Conservation (phyloP, 2,329 filamentous ascomycete species). For the Madurella mycetomatis region DNA sequence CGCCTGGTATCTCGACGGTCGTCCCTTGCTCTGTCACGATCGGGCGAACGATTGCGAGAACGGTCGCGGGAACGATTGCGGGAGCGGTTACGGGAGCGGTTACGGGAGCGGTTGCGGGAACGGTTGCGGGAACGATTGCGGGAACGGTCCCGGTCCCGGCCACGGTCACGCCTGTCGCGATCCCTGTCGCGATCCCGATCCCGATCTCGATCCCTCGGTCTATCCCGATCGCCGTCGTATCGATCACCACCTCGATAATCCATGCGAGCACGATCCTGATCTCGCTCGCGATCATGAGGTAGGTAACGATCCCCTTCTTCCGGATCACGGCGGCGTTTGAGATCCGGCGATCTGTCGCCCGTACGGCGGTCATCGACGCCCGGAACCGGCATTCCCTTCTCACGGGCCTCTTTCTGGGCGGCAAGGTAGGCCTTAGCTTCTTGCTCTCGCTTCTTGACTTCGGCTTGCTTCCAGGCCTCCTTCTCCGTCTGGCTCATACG, state of each 20-base stretch:
- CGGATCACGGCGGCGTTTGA: constrained; percentile 36
- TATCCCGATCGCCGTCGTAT: constrained; percentile 19
- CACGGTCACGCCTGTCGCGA: constrained; percentile 24
- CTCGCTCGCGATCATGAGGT: constrained; percentile 26
- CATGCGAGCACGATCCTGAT: constrained; percentile 17
- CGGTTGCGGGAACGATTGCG: constrained; percentile 27
- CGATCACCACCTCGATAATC: constrained; percentile 10
- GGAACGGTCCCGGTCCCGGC: constrained; percentile 15
- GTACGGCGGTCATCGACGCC: constrained; percentile 51
- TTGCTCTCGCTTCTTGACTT: constrained; percentile 58
- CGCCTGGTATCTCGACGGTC: constrained; percentile 13
- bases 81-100: too few relatives aligned
- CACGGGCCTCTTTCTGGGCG: constrained; percentile 56
- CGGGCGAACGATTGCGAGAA: constrained; percentile 25
- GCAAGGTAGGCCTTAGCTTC: constrained; percentile 62
- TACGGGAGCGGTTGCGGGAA: constrained; percentile 24
- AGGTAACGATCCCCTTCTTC: constrained; percentile 22
- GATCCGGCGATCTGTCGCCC: constrained; percentile 42
- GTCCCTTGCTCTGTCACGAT: constrained; percentile 8
- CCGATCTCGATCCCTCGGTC: constrained; percentile 19
- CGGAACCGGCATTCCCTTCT: constrained; percentile 54
- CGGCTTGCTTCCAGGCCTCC: constrained; percentile 56
- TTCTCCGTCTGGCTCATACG: constrained; percentile 44
- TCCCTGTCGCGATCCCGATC: constrained; percentile 16
- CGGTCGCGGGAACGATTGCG: constrained; percentile 27